Evolutionary conservation across 148 eudicot genomes (phyloP).

Genomic region (Persicaria maculosa): DNA sequence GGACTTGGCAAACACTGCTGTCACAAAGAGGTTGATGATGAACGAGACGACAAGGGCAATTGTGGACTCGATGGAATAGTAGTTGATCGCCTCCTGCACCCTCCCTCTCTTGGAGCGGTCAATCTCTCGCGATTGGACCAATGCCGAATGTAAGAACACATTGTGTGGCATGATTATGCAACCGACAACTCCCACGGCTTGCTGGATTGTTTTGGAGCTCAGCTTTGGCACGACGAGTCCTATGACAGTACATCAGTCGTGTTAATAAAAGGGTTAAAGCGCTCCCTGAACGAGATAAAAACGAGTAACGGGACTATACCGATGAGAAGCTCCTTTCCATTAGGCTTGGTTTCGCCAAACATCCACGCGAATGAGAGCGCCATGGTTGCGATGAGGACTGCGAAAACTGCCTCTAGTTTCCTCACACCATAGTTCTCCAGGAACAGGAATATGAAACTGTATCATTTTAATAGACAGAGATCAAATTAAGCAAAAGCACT

Average conservation of each 20-base stretch:
- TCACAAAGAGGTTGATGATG: constrained; percentile 80
- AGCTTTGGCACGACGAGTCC: constrained; percentile 82
- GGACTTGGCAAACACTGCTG: constrained; percentile 86
- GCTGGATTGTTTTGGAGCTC: constrained; percentile 82
- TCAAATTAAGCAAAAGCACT: background rate
- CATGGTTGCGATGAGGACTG: constrained; percentile 89
- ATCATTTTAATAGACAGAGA: constrained; percentile 4
- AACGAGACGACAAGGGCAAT: constrained; percentile 71
- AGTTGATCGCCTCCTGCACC: constrained; percentile 77
- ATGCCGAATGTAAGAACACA: constrained; percentile 92
- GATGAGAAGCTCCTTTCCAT: constrained; percentile 63
- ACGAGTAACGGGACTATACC: constrained; percentile 28
- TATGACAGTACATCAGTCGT: constrained; percentile 16
- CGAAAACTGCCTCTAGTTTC: constrained; percentile 94
- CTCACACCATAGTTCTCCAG: constrained; percentile 96
- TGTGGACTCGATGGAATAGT: constrained; percentile 84
- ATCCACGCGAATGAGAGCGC: constrained; percentile 91
- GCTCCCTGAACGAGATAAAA: background rate
- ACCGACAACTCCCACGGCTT: constrained; percentile 96
- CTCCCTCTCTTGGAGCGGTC: constrained; percentile 63
- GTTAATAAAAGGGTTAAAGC: background rate
- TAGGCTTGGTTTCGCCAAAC: constrained; percentile 93
- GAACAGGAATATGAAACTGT: constrained; percentile 76
- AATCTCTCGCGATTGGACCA: constrained; percentile 85
- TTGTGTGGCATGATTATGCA: constrained; percentile 99